These are phyloP conservation scores for Malassezia yamatoensis DNA, from an alignment of 1,284 basidiomycete genomes.

Conservation along the genomic window DNA sequence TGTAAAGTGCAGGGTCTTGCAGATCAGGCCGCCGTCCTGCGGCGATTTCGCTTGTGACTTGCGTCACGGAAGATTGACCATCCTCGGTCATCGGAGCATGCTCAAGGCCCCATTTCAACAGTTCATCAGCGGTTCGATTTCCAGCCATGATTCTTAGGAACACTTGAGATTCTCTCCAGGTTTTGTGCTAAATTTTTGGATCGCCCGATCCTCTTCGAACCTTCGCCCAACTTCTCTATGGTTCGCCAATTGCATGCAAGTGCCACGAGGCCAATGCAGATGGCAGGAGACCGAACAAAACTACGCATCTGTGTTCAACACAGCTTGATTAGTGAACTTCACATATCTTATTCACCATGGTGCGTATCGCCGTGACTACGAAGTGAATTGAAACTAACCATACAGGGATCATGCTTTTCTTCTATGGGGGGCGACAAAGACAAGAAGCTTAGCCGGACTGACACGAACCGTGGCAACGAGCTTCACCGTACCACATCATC, in stretches of 20 bases:
- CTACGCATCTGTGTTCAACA: background rate
- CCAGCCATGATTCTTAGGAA: slow-evolving; percentile 24
- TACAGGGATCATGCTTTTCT: slow-evolving; percentile 34
- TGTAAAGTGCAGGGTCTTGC: slow-evolving; percentile 34
- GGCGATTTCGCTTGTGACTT: slow-evolving; percentile 31
- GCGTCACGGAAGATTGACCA: slow-evolving; percentile 21
- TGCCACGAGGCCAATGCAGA: background rate
- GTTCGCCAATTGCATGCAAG: background rate
- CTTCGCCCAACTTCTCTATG: background rate
- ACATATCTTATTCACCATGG: slow-evolving; percentile 10
- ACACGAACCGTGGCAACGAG: slow-evolving; percentile 45
- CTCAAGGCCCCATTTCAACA: slow-evolving; percentile 39
- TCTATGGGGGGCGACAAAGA: slow-evolving; percentile 26
- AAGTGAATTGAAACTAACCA: background rate
- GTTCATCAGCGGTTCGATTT: slow-evolving; percentile 34
- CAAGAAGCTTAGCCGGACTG: slow-evolving; percentile 46
- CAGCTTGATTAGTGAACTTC: background rate
- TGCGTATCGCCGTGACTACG: background rate
- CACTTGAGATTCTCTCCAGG: background rate
- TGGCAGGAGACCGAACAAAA: background rate
- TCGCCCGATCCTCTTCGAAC: background rate
- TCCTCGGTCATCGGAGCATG: slow-evolving; percentile 16
- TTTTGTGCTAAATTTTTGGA: too few relatives aligned
- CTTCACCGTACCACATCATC: slow-evolving; percentile 47
- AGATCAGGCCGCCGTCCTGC: slow-evolving; percentile 38